A percentile compares a stretch with the other conserved stretches of the same genome.
Evolutionary conservation across 2,329 filamentous ascomycete species (phyloP).

Genomic region (Cryoendolithus antarcticus): DNA sequence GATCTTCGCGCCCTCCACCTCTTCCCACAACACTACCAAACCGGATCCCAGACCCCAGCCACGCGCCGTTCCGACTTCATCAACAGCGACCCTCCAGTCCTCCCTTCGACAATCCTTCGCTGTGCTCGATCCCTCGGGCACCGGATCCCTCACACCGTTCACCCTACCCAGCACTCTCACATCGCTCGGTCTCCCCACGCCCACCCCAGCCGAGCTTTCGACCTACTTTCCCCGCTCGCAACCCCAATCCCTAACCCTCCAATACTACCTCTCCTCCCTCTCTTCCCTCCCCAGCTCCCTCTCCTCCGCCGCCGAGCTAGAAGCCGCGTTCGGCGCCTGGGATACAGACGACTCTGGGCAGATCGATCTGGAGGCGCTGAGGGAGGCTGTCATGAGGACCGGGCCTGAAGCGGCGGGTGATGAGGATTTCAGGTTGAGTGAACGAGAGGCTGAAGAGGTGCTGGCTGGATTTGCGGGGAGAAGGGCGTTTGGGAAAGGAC

Average conservation of each 20-base stretch:
- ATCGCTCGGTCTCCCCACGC: conserved; percentile 68
- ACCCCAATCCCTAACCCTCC: conserved; percentile 51
- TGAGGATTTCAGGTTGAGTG: conserved; percentile 45
- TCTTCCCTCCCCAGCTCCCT: conserved; percentile 62
- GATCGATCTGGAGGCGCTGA: conserved; percentile 69
- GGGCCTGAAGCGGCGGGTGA: conserved; percentile 58
- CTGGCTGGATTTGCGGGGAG: conserved; percentile 75
- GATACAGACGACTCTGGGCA: conserved; percentile 93
- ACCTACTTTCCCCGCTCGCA: conserved; percentile 66
- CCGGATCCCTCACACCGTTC: conserved; percentile 67
- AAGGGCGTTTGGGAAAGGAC: conserved; percentile 62
- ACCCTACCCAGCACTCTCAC: conserved; percentile 80
- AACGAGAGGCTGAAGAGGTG: conserved; percentile 73
- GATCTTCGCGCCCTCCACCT: conserved; percentile 7
- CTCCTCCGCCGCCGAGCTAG: conserved; percentile 65
- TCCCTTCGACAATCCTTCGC: conserved; percentile 88
- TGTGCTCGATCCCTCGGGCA: conserved; percentile 79
- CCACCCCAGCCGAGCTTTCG: conserved; percentile 54
- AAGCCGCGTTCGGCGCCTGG: conserved; percentile 87
- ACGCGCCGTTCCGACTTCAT: conserved; percentile 43
- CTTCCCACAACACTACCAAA: conserved; percentile 1
- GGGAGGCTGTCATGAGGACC: conserved; percentile 71
- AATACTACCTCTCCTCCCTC: conserved; percentile 72
- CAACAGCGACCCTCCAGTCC: conserved; percentile 72
- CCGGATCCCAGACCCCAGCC: conserved; percentile 5